Evolutionary conservation across 176 grass and related monocot genomes (phyloP).

Genomic region (Ensete glaucum): DNA sequence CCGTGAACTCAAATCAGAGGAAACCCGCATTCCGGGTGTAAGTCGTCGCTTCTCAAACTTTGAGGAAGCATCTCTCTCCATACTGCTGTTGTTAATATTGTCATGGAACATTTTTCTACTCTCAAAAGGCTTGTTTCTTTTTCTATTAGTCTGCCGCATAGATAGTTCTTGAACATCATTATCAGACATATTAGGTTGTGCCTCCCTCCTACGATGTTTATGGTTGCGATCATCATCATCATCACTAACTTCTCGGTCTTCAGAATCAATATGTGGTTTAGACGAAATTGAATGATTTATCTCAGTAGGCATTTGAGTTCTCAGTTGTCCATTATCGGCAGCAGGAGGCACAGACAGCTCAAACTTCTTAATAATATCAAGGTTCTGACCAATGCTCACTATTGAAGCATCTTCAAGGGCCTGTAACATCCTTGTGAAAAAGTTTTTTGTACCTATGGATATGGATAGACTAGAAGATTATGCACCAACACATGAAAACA

Average conservation of each 20-base stretch:
- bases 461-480: not conserved
- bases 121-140: constrained; percentile 38
- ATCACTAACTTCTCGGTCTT: constrained; percentile 57
- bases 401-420: constrained; percentile 14
- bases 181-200: constrained; percentile 42
- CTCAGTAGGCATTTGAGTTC: constrained; percentile 41
- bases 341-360: not conserved
- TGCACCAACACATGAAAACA: not conserved
- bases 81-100: constrained; percentile 30
- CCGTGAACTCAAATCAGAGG: not conserved
- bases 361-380: constrained; percentile 15
- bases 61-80: constrained; percentile 37
- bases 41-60: constrained; percentile 50
- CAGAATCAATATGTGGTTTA: constrained; percentile 55
- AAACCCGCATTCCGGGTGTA: constrained; percentile 27
- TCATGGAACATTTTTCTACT: constrained; percentile 31
- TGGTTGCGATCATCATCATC: constrained; percentile 94
- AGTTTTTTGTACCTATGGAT: constrained; percentile 3
- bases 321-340: not conserved
- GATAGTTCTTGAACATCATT: constrained; percentile 43
- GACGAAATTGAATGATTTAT: constrained; percentile 57
- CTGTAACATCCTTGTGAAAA: constrained; percentile 8
- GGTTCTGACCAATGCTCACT: not conserved
- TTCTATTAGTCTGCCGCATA: constrained; percentile 35
- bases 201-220: constrained; percentile 74